Conservation (phyloP, 2,329 filamentous ascomycete genomes). For the Colletotrichum chrysophilum region DNA sequence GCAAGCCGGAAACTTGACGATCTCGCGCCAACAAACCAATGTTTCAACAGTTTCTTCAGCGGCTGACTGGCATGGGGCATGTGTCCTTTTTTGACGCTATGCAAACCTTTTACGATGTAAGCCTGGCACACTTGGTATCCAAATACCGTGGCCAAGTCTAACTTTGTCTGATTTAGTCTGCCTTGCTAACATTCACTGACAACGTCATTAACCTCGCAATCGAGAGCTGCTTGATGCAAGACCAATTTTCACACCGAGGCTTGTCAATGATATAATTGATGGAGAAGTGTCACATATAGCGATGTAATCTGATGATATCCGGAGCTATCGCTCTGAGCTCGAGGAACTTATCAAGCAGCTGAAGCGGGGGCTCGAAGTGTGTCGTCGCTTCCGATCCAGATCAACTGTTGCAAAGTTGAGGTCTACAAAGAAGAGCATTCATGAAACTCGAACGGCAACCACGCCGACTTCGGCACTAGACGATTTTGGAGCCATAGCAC, state of each 20-base stretch:
- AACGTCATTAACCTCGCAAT: not conserved
- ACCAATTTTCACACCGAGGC: not conserved
- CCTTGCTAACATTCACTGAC: not conserved
- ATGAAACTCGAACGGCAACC: not conserved
- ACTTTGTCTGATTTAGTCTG: not conserved
- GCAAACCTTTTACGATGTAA: not conserved
- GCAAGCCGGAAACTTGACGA: not conserved
- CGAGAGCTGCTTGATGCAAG: not conserved
- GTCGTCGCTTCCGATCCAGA: not conserved
- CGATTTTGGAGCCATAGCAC: not conserved
- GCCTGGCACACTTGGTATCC: not conserved
- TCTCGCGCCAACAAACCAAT: not conserved
- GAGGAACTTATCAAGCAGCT: not conserved
- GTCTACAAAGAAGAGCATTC: not conserved
- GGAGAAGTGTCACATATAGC: not conserved
- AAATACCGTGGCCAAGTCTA: not conserved
- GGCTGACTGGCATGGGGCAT: not conserved
- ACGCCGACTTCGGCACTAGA: not conserved
- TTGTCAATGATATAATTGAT: not conserved
- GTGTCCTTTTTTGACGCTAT: not conserved
- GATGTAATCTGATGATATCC: not conserved
- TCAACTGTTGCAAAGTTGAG: not conserved
- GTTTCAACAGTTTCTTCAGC: not conserved
- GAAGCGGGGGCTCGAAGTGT: not conserved
- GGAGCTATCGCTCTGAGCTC: not conserved